Evolutionary conservation across 164 flowering plant species (phyloP), one percentile per base, ranked within the genome.

Genomic region (Nymphaea thermarum): DNA sequence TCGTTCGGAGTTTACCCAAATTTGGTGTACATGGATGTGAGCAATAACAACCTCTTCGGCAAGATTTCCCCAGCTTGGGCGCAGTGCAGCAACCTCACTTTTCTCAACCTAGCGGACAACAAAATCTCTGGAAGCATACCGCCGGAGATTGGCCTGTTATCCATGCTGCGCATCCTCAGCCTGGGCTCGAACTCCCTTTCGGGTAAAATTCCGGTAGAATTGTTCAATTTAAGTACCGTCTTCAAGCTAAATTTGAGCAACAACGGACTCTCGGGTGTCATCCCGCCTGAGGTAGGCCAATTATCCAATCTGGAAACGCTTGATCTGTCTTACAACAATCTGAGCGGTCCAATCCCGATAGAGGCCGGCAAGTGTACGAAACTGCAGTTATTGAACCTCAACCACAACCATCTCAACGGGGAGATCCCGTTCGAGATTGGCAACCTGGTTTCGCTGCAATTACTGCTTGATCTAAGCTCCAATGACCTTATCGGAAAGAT

Each of bases 401-500:
- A 88, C 73, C 67, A 73, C 76, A 87, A 87, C 70, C 3, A 61
- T 8, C 42, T 61, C 36, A 61, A 61, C 5, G 88, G 91, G 5
- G 60, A 64, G 15, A 83, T 84, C 47, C 87, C 91, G 17, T 4
- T 43, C 0, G 77, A 81, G 66, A 76, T 87, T 0, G 81, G 84
- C 3, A 81, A 83, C 70, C 73, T 85, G 60, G 25, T 16, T 2
- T 14, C n/a, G 0, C 43, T 87, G 72, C 80, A 78, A 74, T 62
- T n/a, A 42, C 16, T 70, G 47, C 67, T 88, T 43, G 88, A 89
- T 66, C 80, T 86, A 12, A 85, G 89, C 72, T 67, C 77, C 71
- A 89, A 89, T 71, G 73, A 68, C 2, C 74, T 89, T 5, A 72
- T 82, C 2, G 90, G 91, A 59, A 1, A 64, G 14, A 82, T 89